Conservation (phyloP, 2,329 filamentous ascomycete species). For the Epichloe glyceriae region DNA sequence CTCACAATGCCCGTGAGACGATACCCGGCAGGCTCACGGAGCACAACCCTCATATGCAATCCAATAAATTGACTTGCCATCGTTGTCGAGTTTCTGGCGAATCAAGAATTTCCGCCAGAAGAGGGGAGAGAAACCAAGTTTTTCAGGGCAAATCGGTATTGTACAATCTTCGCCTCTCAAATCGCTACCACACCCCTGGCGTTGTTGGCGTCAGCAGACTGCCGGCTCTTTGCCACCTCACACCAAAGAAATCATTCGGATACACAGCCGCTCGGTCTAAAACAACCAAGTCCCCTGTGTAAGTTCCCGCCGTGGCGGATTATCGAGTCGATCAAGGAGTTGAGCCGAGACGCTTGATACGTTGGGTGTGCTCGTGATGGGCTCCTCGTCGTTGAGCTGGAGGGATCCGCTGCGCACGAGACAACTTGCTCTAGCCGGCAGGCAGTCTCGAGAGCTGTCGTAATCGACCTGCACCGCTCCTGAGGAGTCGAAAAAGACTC, state of each 20-base stretch:
- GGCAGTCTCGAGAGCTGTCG: not conserved
- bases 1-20: constrained; percentile 58
- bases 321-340: too few species aligned
- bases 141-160: not conserved
- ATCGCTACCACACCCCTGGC: not conserved
- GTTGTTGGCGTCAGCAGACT: not conserved
- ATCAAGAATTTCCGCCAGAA: not conserved
- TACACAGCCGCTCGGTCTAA: not conserved
- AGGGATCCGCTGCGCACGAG: not conserved
- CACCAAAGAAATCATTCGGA: not conserved
- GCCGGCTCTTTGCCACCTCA: not conserved
- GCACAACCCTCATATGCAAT: constrained; percentile 60
- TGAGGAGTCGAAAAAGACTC: not conserved
- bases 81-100: not conserved
- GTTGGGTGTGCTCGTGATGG: not conserved
- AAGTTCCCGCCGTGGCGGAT: not conserved
- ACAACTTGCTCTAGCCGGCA: not conserved
- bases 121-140: not conserved
- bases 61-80: constrained; percentile 58
- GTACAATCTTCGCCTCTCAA: not conserved
- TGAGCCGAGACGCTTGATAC: not conserved
- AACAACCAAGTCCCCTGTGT: not conserved
- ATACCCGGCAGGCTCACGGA: constrained; percentile 51
- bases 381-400: not conserved
- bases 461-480: not conserved